Conservation (phyloP, 306 rosid species). For the Ormosia emarginata region DNA sequence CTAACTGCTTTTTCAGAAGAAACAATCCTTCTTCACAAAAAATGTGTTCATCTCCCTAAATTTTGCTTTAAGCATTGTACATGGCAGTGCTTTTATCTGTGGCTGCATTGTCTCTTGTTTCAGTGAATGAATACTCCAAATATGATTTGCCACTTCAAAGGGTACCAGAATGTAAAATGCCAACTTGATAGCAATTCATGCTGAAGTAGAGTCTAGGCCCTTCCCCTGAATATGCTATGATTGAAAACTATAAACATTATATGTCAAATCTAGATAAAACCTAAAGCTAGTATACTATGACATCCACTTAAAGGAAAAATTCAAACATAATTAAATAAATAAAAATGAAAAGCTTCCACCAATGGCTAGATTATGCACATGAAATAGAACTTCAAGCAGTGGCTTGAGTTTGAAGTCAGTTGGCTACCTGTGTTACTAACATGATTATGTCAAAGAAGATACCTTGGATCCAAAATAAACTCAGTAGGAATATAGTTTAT, state of each 20-base stretch:
- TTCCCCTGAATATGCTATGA: background rate
- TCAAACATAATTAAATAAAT: background rate
- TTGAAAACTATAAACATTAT: background rate
- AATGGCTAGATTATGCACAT: background rate
- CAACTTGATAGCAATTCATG: background rate
- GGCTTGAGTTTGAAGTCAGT: background rate
- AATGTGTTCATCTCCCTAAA: background rate
- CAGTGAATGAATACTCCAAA: background rate
- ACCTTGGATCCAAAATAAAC: conserved; percentile 96
- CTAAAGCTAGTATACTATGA: background rate
- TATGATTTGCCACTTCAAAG: background rate
- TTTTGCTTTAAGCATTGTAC: background rate
- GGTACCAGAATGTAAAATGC: background rate
- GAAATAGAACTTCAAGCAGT: conserved; percentile 8
- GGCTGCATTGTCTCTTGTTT: background rate
- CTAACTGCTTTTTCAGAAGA: background rate
- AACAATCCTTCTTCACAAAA: background rate
- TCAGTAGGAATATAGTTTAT: conserved; percentile 90
- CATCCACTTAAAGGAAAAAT: background rate
- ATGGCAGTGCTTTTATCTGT: background rate
- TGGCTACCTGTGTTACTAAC: conserved; percentile 6
- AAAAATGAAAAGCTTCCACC: background rate
- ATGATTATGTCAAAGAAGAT: conserved; percentile 21
- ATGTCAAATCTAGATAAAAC: background rate
- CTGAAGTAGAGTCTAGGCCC: background rate